Percentiles rank a stretch among this genome's conserved stretches.
Evolutionary conservation across 169 alveolate species (phyloP).

Genomic region (Perkinsus chesapeaki): DNA sequence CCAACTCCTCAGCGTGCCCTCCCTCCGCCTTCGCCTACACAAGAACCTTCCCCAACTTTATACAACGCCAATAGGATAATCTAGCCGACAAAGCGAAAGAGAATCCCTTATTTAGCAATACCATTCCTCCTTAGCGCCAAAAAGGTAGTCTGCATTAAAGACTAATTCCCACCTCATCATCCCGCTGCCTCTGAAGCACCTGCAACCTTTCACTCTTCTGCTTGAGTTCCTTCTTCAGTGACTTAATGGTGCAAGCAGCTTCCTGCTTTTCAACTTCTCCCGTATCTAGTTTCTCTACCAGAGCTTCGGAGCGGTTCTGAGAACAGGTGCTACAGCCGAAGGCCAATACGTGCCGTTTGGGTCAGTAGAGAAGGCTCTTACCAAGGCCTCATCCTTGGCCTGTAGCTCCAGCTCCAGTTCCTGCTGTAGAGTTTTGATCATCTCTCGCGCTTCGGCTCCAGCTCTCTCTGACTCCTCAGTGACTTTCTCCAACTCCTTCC

Average conservation of each 20-base stretch:
- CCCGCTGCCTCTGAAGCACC: background rate
- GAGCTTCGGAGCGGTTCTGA: background rate
- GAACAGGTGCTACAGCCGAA: background rate
- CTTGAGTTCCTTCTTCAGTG: background rate
- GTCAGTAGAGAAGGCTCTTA: background rate
- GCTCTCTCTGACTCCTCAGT: background rate
- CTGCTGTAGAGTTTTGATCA: background rate
- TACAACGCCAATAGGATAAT: too few relatives aligned
- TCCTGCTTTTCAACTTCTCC: background rate
- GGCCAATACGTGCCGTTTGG: too few relatives aligned
- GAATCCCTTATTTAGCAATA: too few relatives aligned
- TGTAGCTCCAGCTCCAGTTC: background rate
- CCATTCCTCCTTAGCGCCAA: too few relatives aligned
- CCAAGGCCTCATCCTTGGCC: background rate
- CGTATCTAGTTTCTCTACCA: background rate
- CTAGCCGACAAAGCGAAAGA: too few relatives aligned
- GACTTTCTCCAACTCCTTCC: background rate
- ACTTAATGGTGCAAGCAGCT: background rate
- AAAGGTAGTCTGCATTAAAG: too few relatives aligned
- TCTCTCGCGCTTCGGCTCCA: background rate
- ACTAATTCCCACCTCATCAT: background rate
- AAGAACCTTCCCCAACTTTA: too few relatives aligned
- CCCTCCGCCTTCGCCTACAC: background rate
- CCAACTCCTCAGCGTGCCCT: background rate
- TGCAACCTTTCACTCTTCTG: background rate